These are phyloP conservation scores for Bruguiera hainesii DNA, from an alignment of 441 rosid species.

Conservation along the genomic window DNA sequence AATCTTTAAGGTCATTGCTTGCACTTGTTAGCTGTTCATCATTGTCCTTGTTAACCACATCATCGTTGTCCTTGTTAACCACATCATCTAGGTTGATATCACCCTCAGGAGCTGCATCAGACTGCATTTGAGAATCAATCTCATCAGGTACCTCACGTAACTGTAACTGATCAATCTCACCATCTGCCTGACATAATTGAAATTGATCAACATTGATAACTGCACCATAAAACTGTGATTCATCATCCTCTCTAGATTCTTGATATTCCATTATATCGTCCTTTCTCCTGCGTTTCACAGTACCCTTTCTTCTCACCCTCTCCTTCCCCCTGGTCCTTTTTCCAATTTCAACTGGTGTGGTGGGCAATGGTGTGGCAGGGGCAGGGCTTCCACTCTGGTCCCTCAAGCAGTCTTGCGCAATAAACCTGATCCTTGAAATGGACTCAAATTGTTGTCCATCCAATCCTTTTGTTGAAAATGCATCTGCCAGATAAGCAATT, in stretches of 20 bases:
- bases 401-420: constrained; percentile 87
- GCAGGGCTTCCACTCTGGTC: constrained; percentile 74
- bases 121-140: constrained; percentile 36
- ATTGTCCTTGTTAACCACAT: constrained; percentile 38
- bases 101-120: constrained; percentile 28
- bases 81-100: constrained; percentile 37
- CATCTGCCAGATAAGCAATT: constrained; percentile 74
- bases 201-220: constrained; percentile 37
- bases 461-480: constrained; percentile 68
- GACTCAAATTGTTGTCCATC: constrained; percentile 70
- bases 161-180: constrained; percentile 51
- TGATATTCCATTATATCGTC: constrained; percentile 63
- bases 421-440: constrained; percentile 67
- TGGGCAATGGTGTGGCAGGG: constrained; percentile 27
- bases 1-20: constrained; percentile 36
- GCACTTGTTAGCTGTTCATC: constrained; percentile 34
- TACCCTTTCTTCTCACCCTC: constrained; percentile 71
- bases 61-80: constrained; percentile 42
- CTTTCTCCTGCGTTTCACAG: constrained; percentile 69
- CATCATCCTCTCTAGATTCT: constrained; percentile 67
- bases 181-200: constrained; percentile 31
- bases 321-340: constrained; percentile 85
- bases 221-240: constrained; percentile 52
- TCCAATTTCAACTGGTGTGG: constrained; percentile 52
- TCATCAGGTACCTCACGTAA: constrained; percentile 32